Conservation (phyloP, 2,329 filamentous ascomycete species). For the Neopestalotiopsis rosae region DNA sequence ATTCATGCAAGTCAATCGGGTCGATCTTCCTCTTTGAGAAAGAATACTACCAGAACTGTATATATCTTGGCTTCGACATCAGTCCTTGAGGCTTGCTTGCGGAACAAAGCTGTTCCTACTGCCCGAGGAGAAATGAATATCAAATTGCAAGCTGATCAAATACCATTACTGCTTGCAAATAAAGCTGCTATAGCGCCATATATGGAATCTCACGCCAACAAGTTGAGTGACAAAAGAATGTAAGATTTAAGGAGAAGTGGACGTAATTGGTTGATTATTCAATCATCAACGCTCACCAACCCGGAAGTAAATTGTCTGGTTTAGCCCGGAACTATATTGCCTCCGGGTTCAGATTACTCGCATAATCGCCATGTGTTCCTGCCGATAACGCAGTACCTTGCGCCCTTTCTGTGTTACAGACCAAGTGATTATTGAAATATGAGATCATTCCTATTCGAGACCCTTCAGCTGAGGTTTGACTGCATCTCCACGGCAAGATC, state of each 20-base stretch:
- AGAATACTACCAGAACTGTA: neutral
- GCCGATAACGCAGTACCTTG: neutral
- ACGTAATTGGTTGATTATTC: neutral
- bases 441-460: no score
- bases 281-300: neutral
- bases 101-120: no score
- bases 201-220: no score
- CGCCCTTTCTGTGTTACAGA: neutral
- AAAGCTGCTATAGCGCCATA: no score
- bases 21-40: neutral
- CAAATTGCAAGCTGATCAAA: no score
- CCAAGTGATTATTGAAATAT: neutral
- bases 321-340: neutral
- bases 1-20: neutral
- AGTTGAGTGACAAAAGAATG: no score
- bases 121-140: no score
- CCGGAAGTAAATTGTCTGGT: neutral
- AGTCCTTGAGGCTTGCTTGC: neutral
- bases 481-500: no score
- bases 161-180: no score
- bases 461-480: no score
- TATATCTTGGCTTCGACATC: neutral
- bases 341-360: neutral
- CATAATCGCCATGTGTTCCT: neutral
- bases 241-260: neutral